A percentile compares a stretch with the other conserved stretches of the same genome.
phyloP scores from a whole-genome alignment of 148 eudicot genomes.

The Hydrangea macrophylla region DNA sequence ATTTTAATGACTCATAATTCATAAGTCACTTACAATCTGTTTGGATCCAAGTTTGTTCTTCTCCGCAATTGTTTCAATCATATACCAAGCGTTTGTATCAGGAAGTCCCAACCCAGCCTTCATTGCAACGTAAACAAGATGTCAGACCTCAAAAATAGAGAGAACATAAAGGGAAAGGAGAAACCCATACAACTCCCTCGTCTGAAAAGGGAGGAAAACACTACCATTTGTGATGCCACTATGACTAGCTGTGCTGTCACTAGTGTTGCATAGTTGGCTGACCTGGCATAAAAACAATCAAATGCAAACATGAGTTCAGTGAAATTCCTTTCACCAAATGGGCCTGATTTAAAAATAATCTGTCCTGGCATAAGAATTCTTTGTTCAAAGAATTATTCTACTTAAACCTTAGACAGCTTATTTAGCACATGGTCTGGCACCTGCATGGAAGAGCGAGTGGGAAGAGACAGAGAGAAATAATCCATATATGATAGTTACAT shows the following conservation, averaged over 20 bases:
- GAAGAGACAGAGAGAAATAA: too few relatives aligned
- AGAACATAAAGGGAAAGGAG: not conserved
- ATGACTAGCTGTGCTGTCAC: constrained; percentile 75
- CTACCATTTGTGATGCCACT: constrained; percentile 89
- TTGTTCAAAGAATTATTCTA: not conserved
- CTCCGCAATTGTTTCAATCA: constrained; percentile 93
- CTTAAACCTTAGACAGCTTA: not conserved
- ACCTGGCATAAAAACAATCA: constrained; percentile 44
- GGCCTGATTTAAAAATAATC: not conserved
- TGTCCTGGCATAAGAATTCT: not conserved
- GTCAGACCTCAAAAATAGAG: not conserved
- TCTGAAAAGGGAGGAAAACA: too few relatives aligned
- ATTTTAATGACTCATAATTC: too few relatives aligned
- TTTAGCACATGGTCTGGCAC: not conserved
- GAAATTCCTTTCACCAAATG: not conserved
- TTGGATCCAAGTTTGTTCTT: constrained; percentile 91
- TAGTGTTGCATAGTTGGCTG: constrained; percentile 78
- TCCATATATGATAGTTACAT: too few relatives aligned
- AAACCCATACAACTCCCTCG: not conserved
- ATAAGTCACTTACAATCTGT: constrained; percentile 94
- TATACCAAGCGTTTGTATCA: constrained; percentile 86
- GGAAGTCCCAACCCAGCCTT: constrained; percentile 98
- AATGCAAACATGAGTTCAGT: not conserved
- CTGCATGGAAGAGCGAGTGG: not conserved
- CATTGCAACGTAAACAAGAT: constrained; percentile 11